Evolutionary conservation across 805 yeast species (phyloP), one percentile per base, ranked within the genome.

Genomic region (Jamesozyma spencerorum): DNA sequence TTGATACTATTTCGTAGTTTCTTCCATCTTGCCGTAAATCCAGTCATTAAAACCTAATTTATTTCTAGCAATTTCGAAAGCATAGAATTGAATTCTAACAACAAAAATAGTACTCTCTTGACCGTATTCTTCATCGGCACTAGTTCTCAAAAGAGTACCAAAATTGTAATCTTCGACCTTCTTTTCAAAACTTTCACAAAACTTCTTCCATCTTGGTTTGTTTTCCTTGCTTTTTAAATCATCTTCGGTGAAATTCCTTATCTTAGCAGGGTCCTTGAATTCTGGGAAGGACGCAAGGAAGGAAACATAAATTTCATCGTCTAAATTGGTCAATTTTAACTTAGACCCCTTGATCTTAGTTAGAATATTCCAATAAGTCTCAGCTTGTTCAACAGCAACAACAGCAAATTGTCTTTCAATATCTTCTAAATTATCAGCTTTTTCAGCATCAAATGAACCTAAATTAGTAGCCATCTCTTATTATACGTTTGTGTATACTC

Each of bases 361-460:
- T 41, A 92, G 65, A 43, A 92, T 63, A 36, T 72, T 71, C 95
- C 96, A 92, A 73, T 90, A 92, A 1, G 95, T 81, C 58, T 86
- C 94, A 43, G 95, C 92, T 62, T 92, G 97, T 63, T 76, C 79
- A 14, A 92, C 98, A 4, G 97, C 98, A 65, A 83, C 85, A 44
- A 92, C 98, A 32, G 98, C 97, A 58, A 92, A 92, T 68, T 92
- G 97, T 72, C 79, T 86, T 65, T 92, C 98, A 56, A 92, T 86
- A 54, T 86, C 95, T 65, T 90, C 97, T 54, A 85, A 71, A 69
- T 92, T 92, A 46, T 92, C 96, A 35, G 98, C 97, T 44, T 71
- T 74, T 56, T 92, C 95, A 15, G 98, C 88, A 55, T 81, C 75
- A 58, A 86, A 85, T 43, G 63, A 64, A 18, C 41, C 44, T 33